A percentile compares a stretch with the other conserved stretches of the same genome.
phyloP scores from a whole-genome alignment of 2,329 filamentous ascomycete genomes.

The Esteya vermicola region DNA sequence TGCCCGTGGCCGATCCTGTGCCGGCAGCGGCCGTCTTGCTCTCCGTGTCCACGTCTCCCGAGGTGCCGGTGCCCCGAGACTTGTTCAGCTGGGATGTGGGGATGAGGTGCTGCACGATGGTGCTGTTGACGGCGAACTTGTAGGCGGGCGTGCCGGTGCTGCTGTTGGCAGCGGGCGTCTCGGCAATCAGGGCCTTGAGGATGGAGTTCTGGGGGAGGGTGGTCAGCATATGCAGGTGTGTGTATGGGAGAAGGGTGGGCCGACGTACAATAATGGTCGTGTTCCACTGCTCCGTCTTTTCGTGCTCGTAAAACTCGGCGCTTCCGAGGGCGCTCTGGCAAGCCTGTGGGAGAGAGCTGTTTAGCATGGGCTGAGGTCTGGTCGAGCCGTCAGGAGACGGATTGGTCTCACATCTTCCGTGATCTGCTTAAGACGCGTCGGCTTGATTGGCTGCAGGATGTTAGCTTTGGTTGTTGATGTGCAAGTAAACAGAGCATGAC shows the following conservation, averaged over 20 bases:
- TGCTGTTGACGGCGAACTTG: conserved; percentile 97
- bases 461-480: background rate
- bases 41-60: conserved; percentile 30
- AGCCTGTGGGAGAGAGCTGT: too few relatives aligned
- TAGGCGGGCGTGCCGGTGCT: conserved; percentile 40
- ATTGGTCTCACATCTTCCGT: conserved; percentile 54
- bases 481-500: background rate
- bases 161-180: conserved; percentile 49
- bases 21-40: conserved; percentile 33
- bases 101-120: conserved; percentile 87
- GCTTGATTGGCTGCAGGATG: conserved; percentile 51
- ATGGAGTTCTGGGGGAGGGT: conserved; percentile 48
- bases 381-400: background rate
- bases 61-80: conserved; percentile 35
- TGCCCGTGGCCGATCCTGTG: conserved; percentile 35
- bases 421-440: conserved; percentile 70
- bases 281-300: conserved; percentile 79
- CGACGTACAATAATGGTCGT: conserved; percentile 74
- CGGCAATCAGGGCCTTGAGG: conserved; percentile 63
- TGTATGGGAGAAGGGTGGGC: too few relatives aligned
- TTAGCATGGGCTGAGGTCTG: too few relatives aligned
- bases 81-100: conserved; percentile 52
- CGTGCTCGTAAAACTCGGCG: conserved; percentile 73
- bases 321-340: conserved; percentile 64
- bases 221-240: too few relatives aligned